A percentile compares a stretch with the other conserved stretches of the same genome.
These are phyloP conservation scores for Hypholoma sublateritium DNA, from an alignment of 768 basidiomycete genomes.

Conservation along the genomic window DNA sequence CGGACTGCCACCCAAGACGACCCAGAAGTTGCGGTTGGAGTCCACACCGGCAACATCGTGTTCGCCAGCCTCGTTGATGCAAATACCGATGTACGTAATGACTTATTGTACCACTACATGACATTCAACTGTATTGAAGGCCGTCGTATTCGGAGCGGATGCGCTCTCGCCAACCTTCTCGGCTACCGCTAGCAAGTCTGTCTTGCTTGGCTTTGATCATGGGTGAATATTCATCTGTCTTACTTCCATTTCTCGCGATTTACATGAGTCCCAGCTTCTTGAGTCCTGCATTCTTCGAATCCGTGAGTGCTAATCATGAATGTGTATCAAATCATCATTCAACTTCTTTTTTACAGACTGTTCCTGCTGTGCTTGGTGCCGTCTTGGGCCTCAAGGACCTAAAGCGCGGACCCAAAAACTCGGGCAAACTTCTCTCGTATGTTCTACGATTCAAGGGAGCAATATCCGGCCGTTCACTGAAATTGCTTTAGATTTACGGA, in stretches of 20 bases:
- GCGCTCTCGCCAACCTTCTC: slow-evolving; percentile 19
- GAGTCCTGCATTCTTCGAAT: slow-evolving; percentile 38
- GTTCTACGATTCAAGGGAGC: slow-evolving; percentile 5
- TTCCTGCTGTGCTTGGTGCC: slow-evolving; percentile 40
- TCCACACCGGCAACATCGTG: slow-evolving; percentile 30
- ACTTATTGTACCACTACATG: not conserved
- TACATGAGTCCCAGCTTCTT: slow-evolving; percentile 22
- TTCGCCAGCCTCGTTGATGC: slow-evolving; percentile 38
- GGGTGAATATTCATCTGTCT: slow-evolving; percentile 4
- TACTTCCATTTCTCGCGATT: not conserved
- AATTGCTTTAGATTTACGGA: slow-evolving; percentile 32
- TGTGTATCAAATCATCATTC: not conserved
- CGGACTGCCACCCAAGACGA: slow-evolving; percentile 32
- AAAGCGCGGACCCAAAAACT: slow-evolving; percentile 32
- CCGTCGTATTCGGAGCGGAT: slow-evolving; percentile 21
- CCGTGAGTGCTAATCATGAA: slow-evolving; percentile 22
- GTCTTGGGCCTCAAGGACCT: slow-evolving; percentile 46
- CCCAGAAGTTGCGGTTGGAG: slow-evolving; percentile 22
- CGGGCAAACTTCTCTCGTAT: slow-evolving; percentile 40
- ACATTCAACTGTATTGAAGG: slow-evolving; percentile 17
- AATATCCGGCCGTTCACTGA: not conserved
- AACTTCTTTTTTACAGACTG: slow-evolving; percentile 31
- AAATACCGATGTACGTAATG: slow-evolving; percentile 37
- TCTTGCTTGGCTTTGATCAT: slow-evolving; percentile 21
- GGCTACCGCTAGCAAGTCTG: slow-evolving; percentile 21